phyloP scores from a whole-genome alignment of 805 yeast species.

The Ogataea paradorogensis region DNA sequence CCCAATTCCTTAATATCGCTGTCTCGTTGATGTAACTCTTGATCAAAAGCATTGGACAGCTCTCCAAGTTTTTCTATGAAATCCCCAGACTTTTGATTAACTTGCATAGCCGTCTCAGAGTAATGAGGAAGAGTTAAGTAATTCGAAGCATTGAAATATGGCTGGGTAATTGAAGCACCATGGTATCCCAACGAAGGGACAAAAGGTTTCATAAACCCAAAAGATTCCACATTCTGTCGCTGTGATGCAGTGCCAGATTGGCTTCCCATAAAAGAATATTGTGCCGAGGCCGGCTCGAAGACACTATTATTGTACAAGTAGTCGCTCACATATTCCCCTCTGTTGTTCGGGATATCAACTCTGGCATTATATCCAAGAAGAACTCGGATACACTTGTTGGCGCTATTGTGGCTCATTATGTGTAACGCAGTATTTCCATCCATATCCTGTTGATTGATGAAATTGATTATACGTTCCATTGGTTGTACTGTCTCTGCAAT shows the following conservation, averaged over 20 bases:
- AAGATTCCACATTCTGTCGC: slow-evolving; percentile 20
- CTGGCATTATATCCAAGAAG: slow-evolving; percentile 50
- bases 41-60: slow-evolving; percentile 51
- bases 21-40: slow-evolving; percentile 45
- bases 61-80: slow-evolving; percentile 47
- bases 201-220: slow-evolving; percentile 26
- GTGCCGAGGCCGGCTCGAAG: slow-evolving; percentile 15
- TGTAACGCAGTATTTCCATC: slow-evolving; percentile 58
- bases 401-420: slow-evolving; percentile 44
- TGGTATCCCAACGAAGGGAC: slow-evolving; percentile 22
- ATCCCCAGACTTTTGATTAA: slow-evolving; percentile 49
- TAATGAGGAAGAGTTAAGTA: slow-evolving; percentile 38
- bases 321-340: slow-evolving; percentile 41
- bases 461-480: slow-evolving; percentile 56
- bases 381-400: slow-evolving; percentile 43
- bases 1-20: slow-evolving; percentile 33
- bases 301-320: slow-evolving; percentile 31
- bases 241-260: slow-evolving; percentile 8
- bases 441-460: slow-evolving; percentile 53
- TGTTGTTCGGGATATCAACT: slow-evolving; percentile 49
- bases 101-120: slow-evolving; percentile 54
- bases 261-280: slow-evolving; percentile 9
- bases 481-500: slow-evolving; percentile 59
- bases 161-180: slow-evolving; percentile 14
- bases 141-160: slow-evolving; percentile 19